Conservation (phyloP, 495 filamentous ascomycete genomes). For the Aspergillus nidulans region DNA sequence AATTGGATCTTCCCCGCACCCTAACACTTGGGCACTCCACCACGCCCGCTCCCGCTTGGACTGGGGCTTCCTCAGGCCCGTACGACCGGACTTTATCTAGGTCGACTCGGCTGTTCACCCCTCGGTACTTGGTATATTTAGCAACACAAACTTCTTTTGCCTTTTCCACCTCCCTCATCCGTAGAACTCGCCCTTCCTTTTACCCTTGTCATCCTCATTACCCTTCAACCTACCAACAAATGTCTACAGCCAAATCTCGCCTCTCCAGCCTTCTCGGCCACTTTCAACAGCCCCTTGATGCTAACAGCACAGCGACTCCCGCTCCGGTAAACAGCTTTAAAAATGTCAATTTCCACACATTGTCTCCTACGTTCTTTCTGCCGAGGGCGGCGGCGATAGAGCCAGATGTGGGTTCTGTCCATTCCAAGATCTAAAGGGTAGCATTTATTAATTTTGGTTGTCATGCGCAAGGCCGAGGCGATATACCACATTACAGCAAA, state of each 20-base stretch:
- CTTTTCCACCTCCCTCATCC: too few species aligned
- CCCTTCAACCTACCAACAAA: neutral
- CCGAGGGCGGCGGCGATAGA: conserved; percentile 86
- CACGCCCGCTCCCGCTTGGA: neutral
- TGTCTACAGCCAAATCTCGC: conserved; percentile 49
- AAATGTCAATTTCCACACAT: conserved; percentile 64
- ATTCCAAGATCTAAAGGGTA: neutral
- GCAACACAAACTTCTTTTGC: too few species aligned
- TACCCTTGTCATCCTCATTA: neutral
- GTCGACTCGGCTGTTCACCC: neutral
- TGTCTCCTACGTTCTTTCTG: conserved; percentile 88
- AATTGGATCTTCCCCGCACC: neutral
- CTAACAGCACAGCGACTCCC: conserved; percentile 16
- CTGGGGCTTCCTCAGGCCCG: neutral
- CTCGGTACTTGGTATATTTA: too few species aligned
- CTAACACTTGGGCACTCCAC: neutral
- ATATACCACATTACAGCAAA: conserved; percentile 87
- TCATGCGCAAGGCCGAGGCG: conserved; percentile 58
- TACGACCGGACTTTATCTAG: neutral
- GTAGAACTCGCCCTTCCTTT: too few species aligned
- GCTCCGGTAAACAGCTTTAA: conserved; percentile 21
- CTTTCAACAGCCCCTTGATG: conserved; percentile 39
- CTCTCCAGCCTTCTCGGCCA: conserved; percentile 61
- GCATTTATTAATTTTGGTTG: neutral
- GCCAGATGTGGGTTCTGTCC: conserved; percentile 59